phyloP scores from a whole-genome alignment of 2,329 filamentous ascomycete species.

The Colletotrichum sp. region DNA sequence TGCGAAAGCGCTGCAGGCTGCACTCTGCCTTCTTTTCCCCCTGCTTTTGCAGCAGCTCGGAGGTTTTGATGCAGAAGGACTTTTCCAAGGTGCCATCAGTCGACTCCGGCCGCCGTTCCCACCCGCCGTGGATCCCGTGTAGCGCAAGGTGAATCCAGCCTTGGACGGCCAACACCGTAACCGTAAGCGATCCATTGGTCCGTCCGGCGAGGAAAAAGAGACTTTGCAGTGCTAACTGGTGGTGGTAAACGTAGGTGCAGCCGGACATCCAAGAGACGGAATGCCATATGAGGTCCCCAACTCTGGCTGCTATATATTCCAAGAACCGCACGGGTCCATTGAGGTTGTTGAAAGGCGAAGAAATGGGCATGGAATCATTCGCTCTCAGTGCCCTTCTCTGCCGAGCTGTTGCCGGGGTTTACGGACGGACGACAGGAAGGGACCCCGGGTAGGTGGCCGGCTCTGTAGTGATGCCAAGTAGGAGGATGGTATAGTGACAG shows the following conservation, averaged over 20 bases:
- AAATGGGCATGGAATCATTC: background rate
- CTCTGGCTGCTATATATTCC: background rate
- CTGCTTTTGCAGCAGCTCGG: slow-evolving; percentile 8
- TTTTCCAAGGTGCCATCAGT: slow-evolving; percentile 1
- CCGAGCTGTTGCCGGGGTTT: background rate
- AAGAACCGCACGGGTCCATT: background rate
- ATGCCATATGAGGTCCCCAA: background rate
- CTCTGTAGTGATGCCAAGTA: background rate
- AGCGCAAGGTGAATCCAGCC: background rate
- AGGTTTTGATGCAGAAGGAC: slow-evolving; percentile 6
- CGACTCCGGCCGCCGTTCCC: background rate
- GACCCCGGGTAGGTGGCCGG: background rate
- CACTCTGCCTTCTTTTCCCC: background rate
- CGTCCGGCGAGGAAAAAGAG: background rate
- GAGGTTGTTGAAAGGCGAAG: background rate
- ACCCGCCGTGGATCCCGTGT: background rate
- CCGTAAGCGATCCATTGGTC: background rate
- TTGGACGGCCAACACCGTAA: background rate
- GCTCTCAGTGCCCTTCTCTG: background rate
- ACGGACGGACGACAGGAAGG: background rate
- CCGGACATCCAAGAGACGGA: background rate
- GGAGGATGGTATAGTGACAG: background rate
- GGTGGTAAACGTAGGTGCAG: background rate
- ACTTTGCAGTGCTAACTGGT: background rate
- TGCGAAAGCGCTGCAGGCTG: background rate